Conservation (phyloP, 1,284 basidiomycete genomes). For the Calocybe gambosa region DNA sequence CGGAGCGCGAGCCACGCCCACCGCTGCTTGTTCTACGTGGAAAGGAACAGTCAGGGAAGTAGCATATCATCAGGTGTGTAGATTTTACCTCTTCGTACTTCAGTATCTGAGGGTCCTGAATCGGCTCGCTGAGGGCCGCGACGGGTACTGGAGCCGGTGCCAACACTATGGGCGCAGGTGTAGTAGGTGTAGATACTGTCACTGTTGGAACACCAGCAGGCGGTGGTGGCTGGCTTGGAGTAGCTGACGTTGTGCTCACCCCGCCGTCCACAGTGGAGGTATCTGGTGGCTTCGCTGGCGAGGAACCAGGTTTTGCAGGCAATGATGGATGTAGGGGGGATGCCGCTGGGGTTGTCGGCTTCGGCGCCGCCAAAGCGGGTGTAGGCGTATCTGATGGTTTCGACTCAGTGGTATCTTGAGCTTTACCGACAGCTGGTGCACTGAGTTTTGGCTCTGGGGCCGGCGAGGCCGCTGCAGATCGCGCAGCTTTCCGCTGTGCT, state of each 20-base stretch:
- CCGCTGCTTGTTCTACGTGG: constrained; percentile 57
- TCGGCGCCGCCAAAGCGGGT: constrained; percentile 19
- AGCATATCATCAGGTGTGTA: constrained; percentile 1
- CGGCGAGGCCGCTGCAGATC: constrained; percentile 7
- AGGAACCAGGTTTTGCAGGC: constrained; percentile 42
- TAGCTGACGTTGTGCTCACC: constrained; percentile 16
- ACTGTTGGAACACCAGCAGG: constrained; percentile 14
- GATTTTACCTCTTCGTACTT: constrained; percentile 57
- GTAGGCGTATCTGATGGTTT: constrained; percentile 16
- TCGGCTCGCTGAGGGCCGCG: constrained; percentile 21
- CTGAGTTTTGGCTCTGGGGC: constrained; percentile 17
- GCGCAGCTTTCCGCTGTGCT: constrained; percentile 38
- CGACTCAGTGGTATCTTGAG: constrained; percentile 19
- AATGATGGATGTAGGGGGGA: constrained; percentile 62
- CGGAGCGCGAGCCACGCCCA: constrained; percentile 77
- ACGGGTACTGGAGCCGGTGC: constrained; percentile 19
- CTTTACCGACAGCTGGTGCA: constrained; percentile 8
- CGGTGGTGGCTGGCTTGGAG: neutral
- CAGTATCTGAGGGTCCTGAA: constrained; percentile 45
- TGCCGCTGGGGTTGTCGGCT: constrained; percentile 20
- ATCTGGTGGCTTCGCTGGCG: constrained; percentile 20
- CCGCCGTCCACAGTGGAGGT: constrained; percentile 14
- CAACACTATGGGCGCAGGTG: constrained; percentile 25
- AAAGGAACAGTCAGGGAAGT: constrained; percentile 5
- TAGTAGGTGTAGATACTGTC: constrained; percentile 1